These are phyloP conservation scores for Pseudodiploospora longispora DNA, from an alignment of 2,329 filamentous ascomycete species.

Conservation along the genomic window DNA sequence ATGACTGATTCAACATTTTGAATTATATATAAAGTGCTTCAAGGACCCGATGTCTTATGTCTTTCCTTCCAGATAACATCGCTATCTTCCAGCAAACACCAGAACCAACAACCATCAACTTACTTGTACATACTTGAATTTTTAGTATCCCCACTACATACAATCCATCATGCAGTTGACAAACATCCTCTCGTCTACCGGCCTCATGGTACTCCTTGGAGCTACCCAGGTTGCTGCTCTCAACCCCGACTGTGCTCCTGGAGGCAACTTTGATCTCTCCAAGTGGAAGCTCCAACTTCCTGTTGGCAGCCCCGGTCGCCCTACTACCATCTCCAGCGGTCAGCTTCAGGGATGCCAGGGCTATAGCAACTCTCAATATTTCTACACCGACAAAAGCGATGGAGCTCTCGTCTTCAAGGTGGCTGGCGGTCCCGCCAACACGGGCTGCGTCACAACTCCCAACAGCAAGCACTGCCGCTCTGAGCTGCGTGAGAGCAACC, in stretches of 20 bases:
- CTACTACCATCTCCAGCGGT: slow-evolving; percentile 16
- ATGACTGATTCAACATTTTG: too few species aligned
- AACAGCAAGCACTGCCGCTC: slow-evolving; percentile 34
- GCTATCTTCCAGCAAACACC: too few species aligned
- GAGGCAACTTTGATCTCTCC: slow-evolving; percentile 25
- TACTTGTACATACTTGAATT: too few species aligned
- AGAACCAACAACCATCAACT: too few species aligned
- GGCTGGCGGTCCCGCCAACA: slow-evolving; percentile 21
- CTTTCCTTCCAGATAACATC: too few species aligned
- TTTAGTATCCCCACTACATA: too few species aligned
- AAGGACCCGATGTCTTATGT: too few species aligned
- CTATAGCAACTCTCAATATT: slow-evolving; percentile 23
- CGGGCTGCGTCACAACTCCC: slow-evolving; percentile 29
- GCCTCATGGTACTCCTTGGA: background rate
- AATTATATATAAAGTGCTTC: too few species aligned
- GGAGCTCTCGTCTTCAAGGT: slow-evolving; percentile 32
- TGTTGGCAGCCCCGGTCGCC: slow-evolving; percentile 16
- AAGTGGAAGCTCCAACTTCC: slow-evolving; percentile 31
- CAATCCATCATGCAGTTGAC: too few species aligned
- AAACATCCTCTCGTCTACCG: background rate
- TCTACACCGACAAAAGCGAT: slow-evolving; percentile 25
- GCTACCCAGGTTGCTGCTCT: background rate
- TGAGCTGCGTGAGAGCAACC: slow-evolving; percentile 30
- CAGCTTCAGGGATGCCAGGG: slow-evolving; percentile 28
- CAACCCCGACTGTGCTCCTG: slow-evolving; percentile 3